phyloP scores from a whole-genome alignment of 306 rosid species.

The Oemleria cerasiformis region DNA sequence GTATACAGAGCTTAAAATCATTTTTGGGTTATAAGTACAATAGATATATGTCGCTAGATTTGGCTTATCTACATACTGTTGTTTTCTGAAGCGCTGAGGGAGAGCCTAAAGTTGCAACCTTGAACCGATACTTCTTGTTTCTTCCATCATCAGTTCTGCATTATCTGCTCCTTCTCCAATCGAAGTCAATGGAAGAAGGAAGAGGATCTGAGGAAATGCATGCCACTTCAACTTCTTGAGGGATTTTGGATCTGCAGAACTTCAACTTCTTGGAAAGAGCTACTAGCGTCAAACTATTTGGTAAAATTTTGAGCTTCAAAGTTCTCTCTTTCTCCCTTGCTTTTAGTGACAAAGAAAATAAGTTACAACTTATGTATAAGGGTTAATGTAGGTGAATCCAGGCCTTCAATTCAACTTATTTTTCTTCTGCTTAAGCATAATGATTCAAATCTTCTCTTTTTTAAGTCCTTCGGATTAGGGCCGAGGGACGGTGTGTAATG shows the following conservation, averaged over 20 bases:
- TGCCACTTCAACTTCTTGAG: neutral
- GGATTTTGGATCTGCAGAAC: neutral
- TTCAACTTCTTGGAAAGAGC: neutral
- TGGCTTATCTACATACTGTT: slow-evolving; percentile 5
- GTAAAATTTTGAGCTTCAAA: neutral
- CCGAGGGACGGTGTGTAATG: too few relatives aligned
- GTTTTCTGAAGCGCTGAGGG: neutral
- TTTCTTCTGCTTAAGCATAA: neutral
- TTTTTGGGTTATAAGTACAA: too few relatives aligned
- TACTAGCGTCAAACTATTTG: neutral
- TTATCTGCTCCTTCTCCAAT: neutral
- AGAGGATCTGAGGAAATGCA: neutral
- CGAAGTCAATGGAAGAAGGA: neutral
- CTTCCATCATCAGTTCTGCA: neutral
- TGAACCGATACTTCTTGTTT: neutral
- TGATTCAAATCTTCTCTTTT: too few relatives aligned
- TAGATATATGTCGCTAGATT: too few relatives aligned
- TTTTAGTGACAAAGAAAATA: neutral
- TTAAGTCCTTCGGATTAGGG: too few relatives aligned
- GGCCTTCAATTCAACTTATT: neutral
- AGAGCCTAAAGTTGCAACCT: neutral
- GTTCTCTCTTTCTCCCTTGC: neutral
- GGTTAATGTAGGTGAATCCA: neutral
- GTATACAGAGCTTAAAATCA: too few relatives aligned
- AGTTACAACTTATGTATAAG: neutral